phyloP scores from a whole-genome alignment of 768 basidiomycete genomes.

The Zangia roseola region DNA sequence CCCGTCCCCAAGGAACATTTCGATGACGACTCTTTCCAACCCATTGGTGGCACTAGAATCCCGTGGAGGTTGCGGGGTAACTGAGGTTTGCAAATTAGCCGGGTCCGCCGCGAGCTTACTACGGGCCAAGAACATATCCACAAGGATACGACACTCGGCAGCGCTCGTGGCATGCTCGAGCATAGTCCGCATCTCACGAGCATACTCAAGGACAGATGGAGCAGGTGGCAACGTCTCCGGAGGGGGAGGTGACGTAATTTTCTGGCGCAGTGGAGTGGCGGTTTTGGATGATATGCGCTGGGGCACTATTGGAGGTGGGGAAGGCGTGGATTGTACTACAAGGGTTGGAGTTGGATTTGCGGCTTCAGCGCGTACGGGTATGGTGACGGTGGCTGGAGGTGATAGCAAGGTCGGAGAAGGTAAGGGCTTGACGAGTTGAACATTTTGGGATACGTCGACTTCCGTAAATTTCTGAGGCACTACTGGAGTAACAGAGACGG shows the following conservation, averaged over 20 bases:
- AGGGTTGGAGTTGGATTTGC: not conserved
- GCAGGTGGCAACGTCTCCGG: constrained; percentile 18
- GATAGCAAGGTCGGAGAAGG: constrained; percentile 6
- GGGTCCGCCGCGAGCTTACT: constrained; percentile 43
- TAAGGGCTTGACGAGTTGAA: constrained; percentile 1
- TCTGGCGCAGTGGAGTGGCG: constrained; percentile 7
- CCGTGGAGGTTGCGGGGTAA: constrained; percentile 37
- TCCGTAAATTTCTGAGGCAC: constrained; percentile 8
- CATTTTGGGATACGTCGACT: constrained; percentile 1
- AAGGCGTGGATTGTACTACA: constrained; percentile 1
- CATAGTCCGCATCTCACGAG: constrained; percentile 66
- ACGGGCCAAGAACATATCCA: constrained; percentile 78
- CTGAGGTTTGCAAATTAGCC: constrained; percentile 27
- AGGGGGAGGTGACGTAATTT: constrained; percentile 12
- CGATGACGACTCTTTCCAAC: constrained; percentile 53
- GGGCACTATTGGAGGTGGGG: constrained; percentile 3
- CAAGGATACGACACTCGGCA: constrained; percentile 81
- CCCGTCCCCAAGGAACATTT: constrained; percentile 38
- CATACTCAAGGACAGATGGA: constrained; percentile 41
- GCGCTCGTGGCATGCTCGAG: constrained; percentile 67
- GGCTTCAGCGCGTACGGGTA: constrained; percentile 4
- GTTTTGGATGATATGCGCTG: constrained; percentile 17
- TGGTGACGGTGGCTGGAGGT: not conserved
- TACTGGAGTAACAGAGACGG: not conserved
- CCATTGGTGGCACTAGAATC: constrained; percentile 18